Evolutionary conservation across 2,329 filamentous ascomycete species (phyloP).

Genomic region (Myriosclerotinia curreyana): DNA sequence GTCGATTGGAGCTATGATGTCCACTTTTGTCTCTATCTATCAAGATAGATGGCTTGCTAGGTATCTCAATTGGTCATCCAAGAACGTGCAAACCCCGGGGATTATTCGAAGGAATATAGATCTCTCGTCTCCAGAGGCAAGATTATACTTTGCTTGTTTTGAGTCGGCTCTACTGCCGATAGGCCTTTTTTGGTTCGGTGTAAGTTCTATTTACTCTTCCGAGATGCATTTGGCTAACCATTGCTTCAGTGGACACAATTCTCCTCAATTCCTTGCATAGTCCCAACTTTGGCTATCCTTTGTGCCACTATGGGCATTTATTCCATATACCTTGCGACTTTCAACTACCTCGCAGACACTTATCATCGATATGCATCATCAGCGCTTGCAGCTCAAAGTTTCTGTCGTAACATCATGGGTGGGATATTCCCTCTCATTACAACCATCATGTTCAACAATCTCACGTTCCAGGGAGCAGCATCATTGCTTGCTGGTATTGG

Average conservation of each 20-base stretch:
- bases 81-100: conserved; percentile 24
- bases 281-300: conserved; percentile 65
- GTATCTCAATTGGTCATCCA: conserved; percentile 40
- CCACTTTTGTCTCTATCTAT: conserved; percentile 65
- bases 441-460: conserved; percentile 64
- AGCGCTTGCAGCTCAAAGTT: conserved; percentile 81
- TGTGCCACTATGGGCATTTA: conserved; percentile 84
- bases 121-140: conserved; percentile 62
- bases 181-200: conserved; percentile 63
- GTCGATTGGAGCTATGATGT: conserved; percentile 62
- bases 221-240: neutral
- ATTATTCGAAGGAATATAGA: conserved; percentile 29
- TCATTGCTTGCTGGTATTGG: conserved; percentile 73
- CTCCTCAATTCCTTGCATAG: conserved; percentile 65
- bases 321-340: conserved; percentile 80
- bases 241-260: conserved; percentile 64
- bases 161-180: conserved; percentile 71
- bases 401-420: conserved; percentile 79
- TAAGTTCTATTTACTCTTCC: neutral
- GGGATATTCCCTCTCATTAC: conserved; percentile 80
- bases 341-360: conserved; percentile 89
- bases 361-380: conserved; percentile 84
- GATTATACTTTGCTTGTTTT: conserved; percentile 80
- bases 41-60: conserved; percentile 65
- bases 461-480: conserved; percentile 69